These are phyloP conservation scores for Diaporthe citriasiana DNA, from an alignment of 2,329 filamentous ascomycete species.

Conservation along the genomic window DNA sequence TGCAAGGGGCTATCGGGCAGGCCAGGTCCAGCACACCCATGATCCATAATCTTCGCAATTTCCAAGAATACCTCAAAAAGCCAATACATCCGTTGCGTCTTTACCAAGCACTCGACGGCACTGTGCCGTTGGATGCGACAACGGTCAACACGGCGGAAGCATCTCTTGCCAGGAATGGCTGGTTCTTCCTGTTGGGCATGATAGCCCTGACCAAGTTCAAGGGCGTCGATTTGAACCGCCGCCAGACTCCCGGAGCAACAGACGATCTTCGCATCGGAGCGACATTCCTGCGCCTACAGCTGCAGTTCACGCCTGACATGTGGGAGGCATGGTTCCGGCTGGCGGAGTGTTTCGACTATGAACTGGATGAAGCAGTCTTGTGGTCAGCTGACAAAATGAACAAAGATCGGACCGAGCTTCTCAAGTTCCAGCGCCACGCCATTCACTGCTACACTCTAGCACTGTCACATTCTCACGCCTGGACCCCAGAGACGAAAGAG, in stretches of 20 bases:
- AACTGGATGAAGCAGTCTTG: constrained; percentile 87
- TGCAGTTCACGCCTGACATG: constrained; percentile 84
- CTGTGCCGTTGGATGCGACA: constrained; percentile 80
- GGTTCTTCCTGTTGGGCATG: constrained; percentile 93
- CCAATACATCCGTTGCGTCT: constrained; percentile 86
- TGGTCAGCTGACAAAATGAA: constrained; percentile 95
- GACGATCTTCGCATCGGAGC: constrained; percentile 88
- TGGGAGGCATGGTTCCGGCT: constrained; percentile 95
- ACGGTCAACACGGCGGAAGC: constrained; percentile 78
- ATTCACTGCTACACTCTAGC: constrained; percentile 84
- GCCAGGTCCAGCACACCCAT: constrained; percentile 85
- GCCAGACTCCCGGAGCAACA: constrained; percentile 82
- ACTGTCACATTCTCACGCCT: constrained; percentile 69
- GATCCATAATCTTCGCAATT: constrained; percentile 88
- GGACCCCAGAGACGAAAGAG: constrained; percentile 59
- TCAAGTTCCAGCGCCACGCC: constrained; percentile 81
- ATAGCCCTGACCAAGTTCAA: constrained; percentile 89
- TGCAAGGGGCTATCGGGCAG: constrained; percentile 87
- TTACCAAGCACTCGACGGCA: constrained; percentile 84
- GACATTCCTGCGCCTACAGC: constrained; percentile 82
- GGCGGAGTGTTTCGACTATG: constrained; percentile 88
- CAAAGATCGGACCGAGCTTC: constrained; percentile 80
- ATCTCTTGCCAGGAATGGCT: constrained; percentile 82
- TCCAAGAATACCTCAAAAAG: constrained; percentile 84
- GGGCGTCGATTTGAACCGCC: constrained; percentile 76